Evolutionary conservation across 179 eudicot species (phyloP).

Genomic region (Silene coronaria): DNA sequence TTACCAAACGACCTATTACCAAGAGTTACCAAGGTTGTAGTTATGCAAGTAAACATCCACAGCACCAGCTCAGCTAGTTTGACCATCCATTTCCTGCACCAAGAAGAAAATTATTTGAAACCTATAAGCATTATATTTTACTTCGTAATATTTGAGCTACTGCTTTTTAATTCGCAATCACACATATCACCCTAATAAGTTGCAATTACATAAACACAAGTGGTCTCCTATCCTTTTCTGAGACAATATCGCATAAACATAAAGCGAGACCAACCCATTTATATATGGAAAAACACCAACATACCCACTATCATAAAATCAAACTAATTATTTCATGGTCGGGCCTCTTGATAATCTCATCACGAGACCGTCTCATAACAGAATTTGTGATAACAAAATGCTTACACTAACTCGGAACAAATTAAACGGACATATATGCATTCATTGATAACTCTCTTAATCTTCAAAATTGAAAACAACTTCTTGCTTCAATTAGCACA

Average conservation of each 20-base stretch:
- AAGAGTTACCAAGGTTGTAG: conserved; percentile 92
- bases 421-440: neutral
- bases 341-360: too few relatives aligned
- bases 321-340: too few relatives aligned
- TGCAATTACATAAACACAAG: neutral
- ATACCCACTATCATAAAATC: too few relatives aligned
- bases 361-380: too few relatives aligned
- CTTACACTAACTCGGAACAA: neutral
- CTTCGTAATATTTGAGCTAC: neutral
- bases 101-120: neutral
- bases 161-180: neutral
- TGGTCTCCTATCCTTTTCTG: too few relatives aligned
- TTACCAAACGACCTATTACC: conserved; percentile 99
- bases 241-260: too few relatives aligned
- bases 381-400: neutral
- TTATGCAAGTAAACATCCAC: conserved; percentile 58
- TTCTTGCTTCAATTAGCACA: too few relatives aligned
- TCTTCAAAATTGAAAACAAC: neutral
- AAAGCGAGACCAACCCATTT: too few relatives aligned
- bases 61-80: conserved; percentile 48
- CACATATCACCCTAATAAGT: neutral
- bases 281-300: too few relatives aligned
- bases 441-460: neutral
- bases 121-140: neutral
- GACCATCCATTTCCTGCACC: conserved; percentile 64